These are phyloP conservation scores for Striga hermonthica DNA, from an alignment of 305 asterid genomes.

Conservation along the genomic window DNA sequence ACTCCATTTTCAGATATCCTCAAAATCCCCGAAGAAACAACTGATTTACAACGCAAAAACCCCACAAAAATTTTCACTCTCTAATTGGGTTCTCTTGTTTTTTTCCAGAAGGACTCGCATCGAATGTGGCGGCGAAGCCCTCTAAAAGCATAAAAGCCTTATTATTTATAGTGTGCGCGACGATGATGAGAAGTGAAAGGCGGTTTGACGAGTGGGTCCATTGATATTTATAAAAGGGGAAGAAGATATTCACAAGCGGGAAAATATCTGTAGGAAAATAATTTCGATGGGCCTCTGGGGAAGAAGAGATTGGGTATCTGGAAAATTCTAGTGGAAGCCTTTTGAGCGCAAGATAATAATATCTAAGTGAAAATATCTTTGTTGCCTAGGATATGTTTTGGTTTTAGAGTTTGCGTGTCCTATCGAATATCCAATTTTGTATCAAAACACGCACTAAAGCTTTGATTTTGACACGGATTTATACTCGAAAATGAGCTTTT, in stretches of 20 bases:
- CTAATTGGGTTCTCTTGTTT: neutral
- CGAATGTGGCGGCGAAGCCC: neutral
- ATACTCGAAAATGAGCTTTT: too few relatives aligned
- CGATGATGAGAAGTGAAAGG: too few relatives aligned
- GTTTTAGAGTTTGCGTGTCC: too few relatives aligned
- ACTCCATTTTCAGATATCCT: conserved; percentile 34
- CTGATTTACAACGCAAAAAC: neutral
- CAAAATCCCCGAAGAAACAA: neutral
- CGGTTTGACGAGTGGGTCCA: neutral
- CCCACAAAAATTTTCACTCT: neutral
- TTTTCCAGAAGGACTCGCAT: neutral
- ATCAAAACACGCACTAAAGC: too few relatives aligned
- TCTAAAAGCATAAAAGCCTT: neutral
- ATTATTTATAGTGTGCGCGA: neutral
- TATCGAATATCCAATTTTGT: too few relatives aligned
- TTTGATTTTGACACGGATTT: too few relatives aligned
- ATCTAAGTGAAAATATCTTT: conserved; percentile 20
- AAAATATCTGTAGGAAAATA: conserved; percentile 20
- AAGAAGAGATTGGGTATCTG: conserved; percentile 1
- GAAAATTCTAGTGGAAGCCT: conserved; percentile 30
- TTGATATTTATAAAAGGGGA: neutral
- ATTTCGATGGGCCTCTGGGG: conserved; percentile 27
- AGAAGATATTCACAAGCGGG: neutral
- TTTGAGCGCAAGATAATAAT: neutral
- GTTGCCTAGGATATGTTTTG: conserved; percentile 15